Percentiles rank a stretch among this genome's conserved stretches.
Evolutionary conservation across 495 filamentous ascomycete species (phyloP).

Genomic region (Thermothielavioides terrestris): DNA sequence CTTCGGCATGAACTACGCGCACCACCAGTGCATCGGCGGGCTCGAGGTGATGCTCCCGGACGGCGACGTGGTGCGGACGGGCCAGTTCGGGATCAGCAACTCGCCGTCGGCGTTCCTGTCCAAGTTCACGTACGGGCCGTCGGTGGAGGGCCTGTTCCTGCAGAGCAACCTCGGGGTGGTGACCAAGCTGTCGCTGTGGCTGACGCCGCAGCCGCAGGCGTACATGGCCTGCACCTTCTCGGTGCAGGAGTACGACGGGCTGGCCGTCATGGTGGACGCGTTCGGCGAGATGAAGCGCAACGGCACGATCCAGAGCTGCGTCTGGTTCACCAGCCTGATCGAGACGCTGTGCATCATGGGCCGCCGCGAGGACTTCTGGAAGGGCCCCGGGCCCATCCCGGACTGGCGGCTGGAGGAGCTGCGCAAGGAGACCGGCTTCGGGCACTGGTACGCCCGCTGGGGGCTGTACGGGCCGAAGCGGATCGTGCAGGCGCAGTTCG

Average conservation of each 20-base stretch:
- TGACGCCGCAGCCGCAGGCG: conserved; percentile 40
- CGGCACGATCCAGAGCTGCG: conserved; percentile 28
- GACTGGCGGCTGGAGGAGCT: conserved; percentile 37
- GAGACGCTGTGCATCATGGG: conserved; percentile 42
- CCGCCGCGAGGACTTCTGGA: conserved; percentile 37
- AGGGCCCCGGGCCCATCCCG: conserved; percentile 37
- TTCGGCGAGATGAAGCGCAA: conserved; percentile 33
- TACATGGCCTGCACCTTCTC: conserved; percentile 44
- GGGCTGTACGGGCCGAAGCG: conserved; percentile 38
- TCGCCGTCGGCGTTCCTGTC: conserved; percentile 35
- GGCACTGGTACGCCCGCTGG: conserved; percentile 40
- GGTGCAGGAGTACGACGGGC: conserved; percentile 39
- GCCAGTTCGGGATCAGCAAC: conserved; percentile 40
- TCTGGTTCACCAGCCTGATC: conserved; percentile 40
- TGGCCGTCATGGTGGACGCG: conserved; percentile 34
- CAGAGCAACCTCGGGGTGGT: conserved; percentile 44
- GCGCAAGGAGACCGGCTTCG: conserved; percentile 33
- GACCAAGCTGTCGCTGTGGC: conserved; percentile 40
- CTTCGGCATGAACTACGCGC: conserved; percentile 40
- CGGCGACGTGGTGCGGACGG: conserved; percentile 41
- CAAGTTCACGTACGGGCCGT: conserved; percentile 42
- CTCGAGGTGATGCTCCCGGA: conserved; percentile 44
- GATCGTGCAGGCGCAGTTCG: conserved; percentile 39
- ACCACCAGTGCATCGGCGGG: conserved; percentile 40
- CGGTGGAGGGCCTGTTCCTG: conserved; percentile 42